phyloP scores from a whole-genome alignment of 331 rosid species.

The Malus hybrid region DNA sequence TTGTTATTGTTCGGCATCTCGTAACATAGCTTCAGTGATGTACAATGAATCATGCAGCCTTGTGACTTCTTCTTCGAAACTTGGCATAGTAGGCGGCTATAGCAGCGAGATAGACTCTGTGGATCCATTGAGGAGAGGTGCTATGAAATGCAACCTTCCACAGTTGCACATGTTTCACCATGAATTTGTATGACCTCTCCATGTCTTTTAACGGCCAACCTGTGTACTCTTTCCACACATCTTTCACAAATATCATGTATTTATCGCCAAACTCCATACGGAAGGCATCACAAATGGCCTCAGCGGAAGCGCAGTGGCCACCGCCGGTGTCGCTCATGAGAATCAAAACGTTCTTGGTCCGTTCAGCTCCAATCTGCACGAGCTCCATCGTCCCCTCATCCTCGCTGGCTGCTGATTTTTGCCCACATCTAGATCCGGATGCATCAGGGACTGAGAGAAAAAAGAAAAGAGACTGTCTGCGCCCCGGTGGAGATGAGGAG shows the following conservation, averaged over 20 bases:
- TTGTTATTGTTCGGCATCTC: too few species aligned
- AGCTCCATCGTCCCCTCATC: conserved; percentile 67
- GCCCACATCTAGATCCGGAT: too few species aligned
- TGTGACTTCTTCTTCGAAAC: conserved; percentile 13
- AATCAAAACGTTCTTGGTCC: conserved; percentile 80
- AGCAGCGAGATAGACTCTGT: conserved; percentile 77
- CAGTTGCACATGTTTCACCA: conserved; percentile 92
- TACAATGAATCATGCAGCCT: too few species aligned
- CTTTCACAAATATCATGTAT: conserved; percentile 82
- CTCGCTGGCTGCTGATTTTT: background rate
- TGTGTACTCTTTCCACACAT: conserved; percentile 95
- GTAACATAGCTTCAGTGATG: too few species aligned
- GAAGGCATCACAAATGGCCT: conserved; percentile 91
- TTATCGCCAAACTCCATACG: conserved; percentile 74
- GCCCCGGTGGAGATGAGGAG: too few species aligned
- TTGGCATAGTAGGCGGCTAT: conserved; percentile 97
- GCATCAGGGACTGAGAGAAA: too few species aligned
- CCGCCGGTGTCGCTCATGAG: conserved; percentile 99
- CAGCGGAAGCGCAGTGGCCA: conserved; percentile 96
- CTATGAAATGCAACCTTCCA: conserved; percentile 95
- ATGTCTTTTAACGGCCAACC: conserved; percentile 97
- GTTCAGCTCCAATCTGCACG: conserved; percentile 79
- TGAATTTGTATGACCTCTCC: conserved; percentile 94
- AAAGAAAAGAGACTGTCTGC: too few species aligned
- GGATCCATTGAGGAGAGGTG: conserved; percentile 97